Base-by-base conservation (phyloP, 176 grass and related monocot genomes). In the Thinopyrum elongatum region DNA sequence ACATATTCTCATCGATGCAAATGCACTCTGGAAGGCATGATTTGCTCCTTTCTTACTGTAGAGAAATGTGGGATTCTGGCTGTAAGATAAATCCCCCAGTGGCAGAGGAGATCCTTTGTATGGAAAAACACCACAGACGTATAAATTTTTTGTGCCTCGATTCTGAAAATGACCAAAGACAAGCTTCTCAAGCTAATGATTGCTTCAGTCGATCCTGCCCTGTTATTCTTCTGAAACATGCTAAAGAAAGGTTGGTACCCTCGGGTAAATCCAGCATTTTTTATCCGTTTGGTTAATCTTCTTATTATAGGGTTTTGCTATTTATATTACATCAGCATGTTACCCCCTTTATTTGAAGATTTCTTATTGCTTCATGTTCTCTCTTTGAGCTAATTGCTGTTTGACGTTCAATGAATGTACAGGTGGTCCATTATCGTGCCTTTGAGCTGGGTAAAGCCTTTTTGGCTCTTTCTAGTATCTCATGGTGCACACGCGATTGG, bases 381-480 rank as follows among this genome's bases (percentile, higher is more conserved):
- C 23, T 53, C 49, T 70, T 76, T 76, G 26, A 76, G 73, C 73
- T 76, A 53, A 27, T 70, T 47, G 53, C 71, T 79, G 44, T 65
- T 83, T 26, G 59, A 33, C 60, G 10, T 67, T 86, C 27, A 80
- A 76, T 90, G 74, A 39, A 67, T 67, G 73, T 70, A 39, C 83
- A 98, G 93, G 86, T 95, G 93, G 93, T 98, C 90, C 10, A 83
- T 98, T 67, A 94, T 95, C 86, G 79, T 98, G 74, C 96, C 96
- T 64, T 76, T 95, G 86, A 89, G 90, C 82, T 98, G 91, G 93
- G 81, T 92, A 44, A 95, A 95, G 74, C 85, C 84, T 71, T 98
- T 98, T 70, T 98, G 96, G 96, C 74, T 82, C n/a, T 86, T 66
- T 86, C 84, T 98, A 73, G 81, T 98, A 64, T 89, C 91, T 64